These are phyloP conservation scores for Ilyonectria destructans DNA, from an alignment of 2,329 filamentous ascomycete species.

Conservation along the genomic window DNA sequence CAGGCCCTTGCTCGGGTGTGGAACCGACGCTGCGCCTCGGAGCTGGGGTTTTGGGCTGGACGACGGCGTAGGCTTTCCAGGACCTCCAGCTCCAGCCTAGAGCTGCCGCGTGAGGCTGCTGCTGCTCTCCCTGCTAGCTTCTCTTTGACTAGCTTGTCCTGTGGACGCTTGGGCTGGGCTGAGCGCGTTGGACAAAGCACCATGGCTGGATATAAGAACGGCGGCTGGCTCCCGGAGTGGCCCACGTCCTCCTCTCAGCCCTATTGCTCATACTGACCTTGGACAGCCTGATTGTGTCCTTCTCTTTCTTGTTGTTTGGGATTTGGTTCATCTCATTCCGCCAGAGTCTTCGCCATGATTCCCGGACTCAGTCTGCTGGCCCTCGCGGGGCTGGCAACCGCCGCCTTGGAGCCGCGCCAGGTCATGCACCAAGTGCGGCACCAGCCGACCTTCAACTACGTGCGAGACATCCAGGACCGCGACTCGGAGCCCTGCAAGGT, in stretches of 20 bases:
- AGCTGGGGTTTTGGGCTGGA: conserved; percentile 27
- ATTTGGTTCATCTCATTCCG: not conserved
- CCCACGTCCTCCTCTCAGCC: conserved; percentile 10
- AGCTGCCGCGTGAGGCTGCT: too few species aligned
- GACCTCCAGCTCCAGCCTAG: not conserved
- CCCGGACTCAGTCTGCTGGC: conserved; percentile 38
- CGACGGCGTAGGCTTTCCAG: conserved; percentile 25
- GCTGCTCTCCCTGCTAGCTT: conserved; percentile 2
- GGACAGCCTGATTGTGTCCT: not conserved
- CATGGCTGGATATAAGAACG: conserved; percentile 37
- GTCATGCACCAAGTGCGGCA: conserved; percentile 39
- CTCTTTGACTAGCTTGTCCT: not conserved
- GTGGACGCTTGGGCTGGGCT: too few species aligned
- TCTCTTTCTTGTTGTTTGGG: not conserved
- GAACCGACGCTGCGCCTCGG: conserved; percentile 29
- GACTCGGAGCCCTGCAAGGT: conserved; percentile 39
- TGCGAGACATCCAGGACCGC: conserved; percentile 37
- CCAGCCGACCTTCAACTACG: conserved; percentile 34
- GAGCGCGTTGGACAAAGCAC: too few species aligned
- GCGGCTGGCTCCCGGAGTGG: not conserved
- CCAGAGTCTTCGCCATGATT: conserved; percentile 35
- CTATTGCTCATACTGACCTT: conserved; percentile 15
- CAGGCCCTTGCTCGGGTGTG: conserved; percentile 4
- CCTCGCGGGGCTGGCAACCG: conserved; percentile 37
- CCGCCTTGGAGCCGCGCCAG: conserved; percentile 43